Conservation (phyloP, 2,329 filamentous ascomycete genomes). For the Botryotinia calthae region DNA sequence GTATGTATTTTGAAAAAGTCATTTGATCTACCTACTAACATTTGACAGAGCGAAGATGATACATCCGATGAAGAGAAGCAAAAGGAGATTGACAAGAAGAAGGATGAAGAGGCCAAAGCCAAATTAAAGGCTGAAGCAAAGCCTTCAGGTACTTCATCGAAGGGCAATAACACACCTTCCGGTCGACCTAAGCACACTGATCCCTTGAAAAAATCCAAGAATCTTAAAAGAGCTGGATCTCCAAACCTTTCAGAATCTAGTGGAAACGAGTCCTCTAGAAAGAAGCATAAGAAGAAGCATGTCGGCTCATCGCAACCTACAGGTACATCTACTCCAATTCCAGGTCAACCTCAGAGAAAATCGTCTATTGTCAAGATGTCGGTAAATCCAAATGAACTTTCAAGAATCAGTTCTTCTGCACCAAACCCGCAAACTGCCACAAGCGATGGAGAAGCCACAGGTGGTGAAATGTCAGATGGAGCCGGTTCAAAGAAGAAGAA, state of each 20-base stretch:
- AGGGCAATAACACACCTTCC: slow-evolving; percentile 67
- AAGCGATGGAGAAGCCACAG: slow-evolving; percentile 72
- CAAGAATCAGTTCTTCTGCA: slow-evolving; percentile 32
- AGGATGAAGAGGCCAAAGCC: slow-evolving; percentile 58
- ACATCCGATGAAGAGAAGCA: slow-evolving; percentile 54
- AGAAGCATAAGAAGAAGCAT: slow-evolving; percentile 73
- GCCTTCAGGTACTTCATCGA: slow-evolving; percentile 56
- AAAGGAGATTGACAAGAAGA: slow-evolving; percentile 61
- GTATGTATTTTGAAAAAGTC: slow-evolving; percentile 38
- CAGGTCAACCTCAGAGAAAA: slow-evolving; percentile 37
- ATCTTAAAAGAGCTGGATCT: slow-evolving; percentile 79
- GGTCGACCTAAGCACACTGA: slow-evolving; percentile 54
- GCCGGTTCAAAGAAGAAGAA: slow-evolving; percentile 53
- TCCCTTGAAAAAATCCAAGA: slow-evolving; percentile 49
- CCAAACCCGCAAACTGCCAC: slow-evolving; percentile 46
- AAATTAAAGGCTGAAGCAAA: slow-evolving; percentile 52
- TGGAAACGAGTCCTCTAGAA: slow-evolving; percentile 82
- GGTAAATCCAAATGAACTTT: slow-evolving; percentile 35
- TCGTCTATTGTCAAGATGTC: slow-evolving; percentile 36
- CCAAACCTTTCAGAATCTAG: slow-evolving; percentile 84
- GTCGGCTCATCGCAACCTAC: slow-evolving; percentile 50
- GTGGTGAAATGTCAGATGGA: slow-evolving; percentile 62
- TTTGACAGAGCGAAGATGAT: slow-evolving; percentile 49
- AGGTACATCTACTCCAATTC: slow-evolving; percentile 55
- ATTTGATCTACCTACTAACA: slow-evolving; percentile 30